Percentiles rank a stretch among this genome's conserved stretches.
These are phyloP conservation scores for Populus alba DNA, from an alignment of 345 rosid genomes.

Conservation along the genomic window DNA sequence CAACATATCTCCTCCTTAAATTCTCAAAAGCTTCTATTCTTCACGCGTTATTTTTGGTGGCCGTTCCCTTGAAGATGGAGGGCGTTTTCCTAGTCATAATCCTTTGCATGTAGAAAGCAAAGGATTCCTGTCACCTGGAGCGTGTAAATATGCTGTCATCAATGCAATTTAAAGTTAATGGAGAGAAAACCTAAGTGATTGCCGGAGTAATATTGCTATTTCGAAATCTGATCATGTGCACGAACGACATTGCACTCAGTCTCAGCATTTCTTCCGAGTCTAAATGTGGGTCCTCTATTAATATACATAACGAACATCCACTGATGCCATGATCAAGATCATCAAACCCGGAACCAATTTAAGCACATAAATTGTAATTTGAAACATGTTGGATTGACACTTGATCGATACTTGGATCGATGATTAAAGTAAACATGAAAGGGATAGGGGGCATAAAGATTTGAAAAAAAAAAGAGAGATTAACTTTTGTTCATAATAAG, in stretches of 20 bases:
- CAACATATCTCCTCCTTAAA: background rate
- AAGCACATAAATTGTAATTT: background rate
- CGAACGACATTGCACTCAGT: background rate
- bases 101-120: background rate
- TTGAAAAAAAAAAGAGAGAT: background rate
- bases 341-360: background rate
- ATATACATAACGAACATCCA: no score
- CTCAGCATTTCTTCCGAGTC: no score
- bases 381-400: background rate
- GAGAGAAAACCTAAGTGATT: no score
- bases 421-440: slow-evolving; percentile 4
- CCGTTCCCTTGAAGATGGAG: background rate
- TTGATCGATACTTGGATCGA: background rate
- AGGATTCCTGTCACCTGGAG: background rate
- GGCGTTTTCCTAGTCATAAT: slow-evolving; percentile 1
- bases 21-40: background rate
- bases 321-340: no score
- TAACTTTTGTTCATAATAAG: slow-evolving; percentile 16
- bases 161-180: no score
- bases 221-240: background rate
- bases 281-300: no score
- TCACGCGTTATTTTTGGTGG: background rate
- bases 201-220: no score
- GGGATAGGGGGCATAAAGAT: background rate
- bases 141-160: background rate